Conservation (phyloP, 371 early-diverging fungal species). For the Vairimorpha necatrix region DNA sequence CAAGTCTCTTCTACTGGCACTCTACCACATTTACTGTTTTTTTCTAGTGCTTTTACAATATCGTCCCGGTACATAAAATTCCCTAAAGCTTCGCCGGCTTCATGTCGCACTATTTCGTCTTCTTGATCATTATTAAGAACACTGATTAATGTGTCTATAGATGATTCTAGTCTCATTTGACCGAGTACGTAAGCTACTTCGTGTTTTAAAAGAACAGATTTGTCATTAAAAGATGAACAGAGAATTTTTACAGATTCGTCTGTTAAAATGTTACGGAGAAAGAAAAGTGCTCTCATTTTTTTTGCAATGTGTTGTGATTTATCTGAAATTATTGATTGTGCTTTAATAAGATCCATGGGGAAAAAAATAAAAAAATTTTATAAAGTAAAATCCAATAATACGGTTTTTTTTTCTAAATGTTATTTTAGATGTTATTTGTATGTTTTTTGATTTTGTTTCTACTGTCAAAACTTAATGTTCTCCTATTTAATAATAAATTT, state of each 20-base stretch:
- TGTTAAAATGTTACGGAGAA: slow-evolving; percentile 76
- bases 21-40: slow-evolving; percentile 27
- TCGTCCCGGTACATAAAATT: slow-evolving; percentile 43
- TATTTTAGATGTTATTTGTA: too few species aligned
- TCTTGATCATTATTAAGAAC: slow-evolving; percentile 71
- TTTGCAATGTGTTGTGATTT: slow-evolving; percentile 30
- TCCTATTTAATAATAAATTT: too few species aligned
- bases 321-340: background rate
- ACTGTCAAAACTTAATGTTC: too few species aligned
- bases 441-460: too few species aligned
- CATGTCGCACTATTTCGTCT: slow-evolving; percentile 94
- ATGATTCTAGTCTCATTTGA: slow-evolving; percentile 77
- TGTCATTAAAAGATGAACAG: slow-evolving; percentile 69
- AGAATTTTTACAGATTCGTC: slow-evolving; percentile 72
- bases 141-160: slow-evolving; percentile 70
- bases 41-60: slow-evolving; percentile 34
- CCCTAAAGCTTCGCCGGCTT: slow-evolving; percentile 67
- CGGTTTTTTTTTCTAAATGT: too few species aligned
- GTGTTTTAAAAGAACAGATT: slow-evolving; percentile 87
- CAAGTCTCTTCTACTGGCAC: slow-evolving; percentile 74
- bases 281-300: slow-evolving; percentile 76
- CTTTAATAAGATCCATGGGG: slow-evolving; percentile 15
- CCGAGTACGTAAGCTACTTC: slow-evolving; percentile 96
- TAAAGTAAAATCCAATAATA: too few species aligned
- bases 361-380: background rate